Evolutionary conservation across 306 rosid species (phyloP), one percentile per base, ranked within the genome.

Genomic region (Vigna unguiculata): DNA sequence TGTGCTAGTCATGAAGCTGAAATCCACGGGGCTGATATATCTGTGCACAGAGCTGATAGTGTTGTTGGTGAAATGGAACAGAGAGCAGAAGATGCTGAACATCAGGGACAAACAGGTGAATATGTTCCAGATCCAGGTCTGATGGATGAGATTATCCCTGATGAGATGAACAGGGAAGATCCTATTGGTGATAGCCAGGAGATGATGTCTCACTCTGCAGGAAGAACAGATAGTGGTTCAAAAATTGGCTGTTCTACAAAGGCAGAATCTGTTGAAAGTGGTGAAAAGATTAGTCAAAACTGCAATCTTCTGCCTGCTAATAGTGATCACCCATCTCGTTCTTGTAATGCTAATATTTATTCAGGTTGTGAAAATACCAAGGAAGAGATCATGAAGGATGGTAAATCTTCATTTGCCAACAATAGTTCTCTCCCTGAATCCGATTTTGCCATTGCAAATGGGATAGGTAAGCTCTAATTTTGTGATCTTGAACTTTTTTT

Each of bases 1-100:
- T 96, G 99, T 83, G 98, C 98, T 69, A 96, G 99, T 84, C 97
- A 96, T 79, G 99, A 93, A 84, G 99, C 98, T 84, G 99, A 96
- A 83, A 93, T 96, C 70, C 99, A 87, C 9, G 99, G 99, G 54
- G 91, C 96, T 61, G 98, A 92, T 81, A 82, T 86, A 81, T 91
- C 97, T 72, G 98, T 89, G 71, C 99, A 93, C 85, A 89, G 97
- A 90, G 87, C 97, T 51, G 86, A 83, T 77, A 96, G 99, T 78
- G 99, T 96, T 36, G 97, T 96, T 80, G 98, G 99, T 13, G 99
- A 96, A 74, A 83, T 95, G 74, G 99, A 92, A 74, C 97, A 88
- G 48, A 87, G 97, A 83, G 81, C 81, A 71, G 99, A 95, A 83
- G 99, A 95, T 81, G 90, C 89, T 63, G 99, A 96, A 85, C 85